A percentile compares a stretch with the other conserved stretches of the same genome.
phyloP scores from a whole-genome alignment of 352 stramenopile genomes.

The Pythium guiyangense region DNA sequence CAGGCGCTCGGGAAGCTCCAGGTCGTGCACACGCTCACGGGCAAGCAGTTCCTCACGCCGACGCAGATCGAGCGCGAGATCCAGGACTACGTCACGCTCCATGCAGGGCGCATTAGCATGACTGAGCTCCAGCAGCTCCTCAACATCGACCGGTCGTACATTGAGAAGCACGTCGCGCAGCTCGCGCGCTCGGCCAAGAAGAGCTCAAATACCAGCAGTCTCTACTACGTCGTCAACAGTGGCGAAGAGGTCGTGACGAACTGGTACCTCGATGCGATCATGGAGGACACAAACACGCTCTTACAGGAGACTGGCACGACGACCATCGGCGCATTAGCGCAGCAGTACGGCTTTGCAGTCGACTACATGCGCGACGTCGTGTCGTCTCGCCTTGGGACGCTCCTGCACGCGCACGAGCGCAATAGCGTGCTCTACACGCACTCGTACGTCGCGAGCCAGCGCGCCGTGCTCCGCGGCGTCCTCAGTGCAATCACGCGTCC shows the following conservation, averaged over 20 bases:
- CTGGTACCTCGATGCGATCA: conserved; percentile 82
- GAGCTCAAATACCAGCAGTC: conserved; percentile 22
- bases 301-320: conserved; percentile 69
- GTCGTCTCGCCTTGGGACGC: conserved; percentile 41
- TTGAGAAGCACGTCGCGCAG: conserved; percentile 54
- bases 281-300: conserved; percentile 73
- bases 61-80: conserved; percentile 70
- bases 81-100: conserved; percentile 58
- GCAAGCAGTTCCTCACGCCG: conserved; percentile 79
- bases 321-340: conserved; percentile 63
- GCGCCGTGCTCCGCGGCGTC: conserved; percentile 56
- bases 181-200: conserved; percentile 25
- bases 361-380: conserved; percentile 84
- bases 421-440: conserved; percentile 76
- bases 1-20: conserved; percentile 72
- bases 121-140: conserved; percentile 60
- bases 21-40: conserved; percentile 74
- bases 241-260: conserved; percentile 78
- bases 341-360: conserved; percentile 79
- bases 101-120: conserved; percentile 62
- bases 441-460: conserved; percentile 63
- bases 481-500: conserved; percentile 61
- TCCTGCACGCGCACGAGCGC: conserved; percentile 58
- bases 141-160: conserved; percentile 67
- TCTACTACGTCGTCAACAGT: conserved; percentile 61